Base-by-base conservation (phyloP, 2,329 filamentous ascomycete genomes). In the Microdochium paspali region DNA sequence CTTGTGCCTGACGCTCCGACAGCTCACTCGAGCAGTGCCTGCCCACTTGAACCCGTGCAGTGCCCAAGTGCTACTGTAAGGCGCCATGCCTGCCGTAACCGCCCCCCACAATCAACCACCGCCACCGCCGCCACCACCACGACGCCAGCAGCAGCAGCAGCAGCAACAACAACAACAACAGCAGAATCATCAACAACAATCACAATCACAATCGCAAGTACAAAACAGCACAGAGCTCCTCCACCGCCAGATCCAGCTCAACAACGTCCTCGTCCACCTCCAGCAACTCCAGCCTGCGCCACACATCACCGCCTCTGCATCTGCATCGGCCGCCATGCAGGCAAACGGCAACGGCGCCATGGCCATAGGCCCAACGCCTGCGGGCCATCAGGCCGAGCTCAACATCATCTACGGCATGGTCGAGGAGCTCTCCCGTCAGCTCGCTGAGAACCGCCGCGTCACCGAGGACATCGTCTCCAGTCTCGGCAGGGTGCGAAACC, bases 401-500 rank as follows among this genome's bases (percentile, higher is more conserved):
- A 82, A 82, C 59, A 80, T 82, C 63, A 82, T 85, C 58, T 83
- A 84, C 59, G 70, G 72, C 53, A 80, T 84, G 76, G 80, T 85
- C 10, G 81, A 85, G 57, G 79, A 82, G 59, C 69, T 84, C 44
- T 82, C 79, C 56, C 73, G 76, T 28, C 77, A 82, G 58, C 69
- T 84, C 25, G 74, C 79, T 12, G 77, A 82, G 46, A 82, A 82
- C 59, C 71, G 77, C 53, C 70, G 73, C 39, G 74, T 77, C 31
- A 76, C 79, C n/a, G 77, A 82, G 53, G 77, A 81, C 24, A 82
- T 85, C 44, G 77, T 84, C 45, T 71, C 69, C n/a, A 77, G 77
- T 35, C 70, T 84, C 39, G 81, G 81, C 24, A 72, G 73, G 49
- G 77, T 85, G 53, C 76, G 80, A 49, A 75, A 71, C 55, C 72